These are phyloP conservation scores for Corchorus capsularis DNA, from an alignment of 345 rosid genomes.

Conservation along the genomic window DNA sequence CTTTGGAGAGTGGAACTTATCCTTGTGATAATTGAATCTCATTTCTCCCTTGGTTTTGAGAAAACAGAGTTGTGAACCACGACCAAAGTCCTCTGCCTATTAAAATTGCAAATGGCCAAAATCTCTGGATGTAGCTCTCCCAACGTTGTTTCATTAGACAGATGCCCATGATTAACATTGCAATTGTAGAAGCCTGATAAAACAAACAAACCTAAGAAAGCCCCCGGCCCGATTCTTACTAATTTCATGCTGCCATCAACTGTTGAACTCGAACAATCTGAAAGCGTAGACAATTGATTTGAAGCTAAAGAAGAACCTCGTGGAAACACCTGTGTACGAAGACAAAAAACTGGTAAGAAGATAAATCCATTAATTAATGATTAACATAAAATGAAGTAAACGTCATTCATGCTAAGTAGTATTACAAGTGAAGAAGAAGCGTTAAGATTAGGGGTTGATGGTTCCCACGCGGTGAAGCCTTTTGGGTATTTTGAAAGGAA, in stretches of 20 bases:
- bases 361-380: not conserved
- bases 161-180: not conserved
- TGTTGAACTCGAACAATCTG: not conserved
- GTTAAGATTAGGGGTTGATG: not conserved
- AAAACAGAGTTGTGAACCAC: not conserved
- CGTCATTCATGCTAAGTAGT: no score
- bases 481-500: slow-evolving; percentile 17
- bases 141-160: not conserved
- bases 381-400: not conserved
- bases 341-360: not conserved
- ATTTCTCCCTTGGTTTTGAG: not conserved
- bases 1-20: not conserved
- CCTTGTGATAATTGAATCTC: not conserved
- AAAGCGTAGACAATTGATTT: not conserved
- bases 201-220: not conserved
- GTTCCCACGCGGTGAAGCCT: slow-evolving; percentile 17
- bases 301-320: not conserved
- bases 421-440: slow-evolving; percentile 20
- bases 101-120: not conserved
- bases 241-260: no score
- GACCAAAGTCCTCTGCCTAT: not conserved
- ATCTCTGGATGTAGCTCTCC: not conserved
- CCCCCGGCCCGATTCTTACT: not conserved
- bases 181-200: not conserved
- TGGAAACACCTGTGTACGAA: not conserved